Percentiles rank a stretch among this genome's conserved stretches.
These are phyloP conservation scores for Chrysoporthe deuterocubensis DNA, from an alignment of 2,329 filamentous ascomycete species.

Conservation along the genomic window DNA sequence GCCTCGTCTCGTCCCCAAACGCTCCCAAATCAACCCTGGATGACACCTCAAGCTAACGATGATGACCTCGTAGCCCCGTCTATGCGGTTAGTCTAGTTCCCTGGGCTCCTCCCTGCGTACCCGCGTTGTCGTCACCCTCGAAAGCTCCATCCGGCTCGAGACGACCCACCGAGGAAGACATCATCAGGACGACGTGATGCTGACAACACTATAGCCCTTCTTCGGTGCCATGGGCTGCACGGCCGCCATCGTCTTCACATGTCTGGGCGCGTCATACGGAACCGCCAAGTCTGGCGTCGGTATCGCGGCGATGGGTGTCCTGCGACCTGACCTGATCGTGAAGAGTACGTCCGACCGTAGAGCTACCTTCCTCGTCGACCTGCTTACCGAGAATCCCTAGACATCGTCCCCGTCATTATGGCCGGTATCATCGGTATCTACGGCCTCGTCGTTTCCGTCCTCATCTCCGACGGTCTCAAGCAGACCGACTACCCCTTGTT, in stretches of 20 bases:
- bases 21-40: slow-evolving; percentile 25
- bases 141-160: slow-evolving; percentile 35
- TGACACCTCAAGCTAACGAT: slow-evolving; percentile 50
- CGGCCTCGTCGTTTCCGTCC: slow-evolving; percentile 84
- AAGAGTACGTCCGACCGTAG: slow-evolving; percentile 74
- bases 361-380: slow-evolving; percentile 21
- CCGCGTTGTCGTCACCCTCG: slow-evolving; percentile 27
- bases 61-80: slow-evolving; percentile 71
- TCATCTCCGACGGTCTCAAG: slow-evolving; percentile 79
- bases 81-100: slow-evolving; percentile 85
- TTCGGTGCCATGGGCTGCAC: slow-evolving; percentile 98
- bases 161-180: slow-evolving; percentile 24
- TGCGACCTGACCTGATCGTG: slow-evolving; percentile 96
- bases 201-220: slow-evolving; percentile 68
- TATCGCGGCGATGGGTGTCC: slow-evolving; percentile 97
- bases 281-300: slow-evolving; percentile 99
- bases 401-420: slow-evolving; percentile 99
- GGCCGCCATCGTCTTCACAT: slow-evolving; percentile 56
- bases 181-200: slow-evolving; percentile 32
- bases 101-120: slow-evolving; percentile 22
- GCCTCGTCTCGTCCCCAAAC: slow-evolving; percentile 17
- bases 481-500: slow-evolving; percentile 72
- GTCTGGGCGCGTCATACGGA: slow-evolving; percentile 51
- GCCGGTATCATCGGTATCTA: slow-evolving; percentile 99
- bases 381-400: slow-evolving; percentile 49